Base-by-base conservation (phyloP, 208 protist species). In the Acanthamoeba culbertsoni region DNA sequence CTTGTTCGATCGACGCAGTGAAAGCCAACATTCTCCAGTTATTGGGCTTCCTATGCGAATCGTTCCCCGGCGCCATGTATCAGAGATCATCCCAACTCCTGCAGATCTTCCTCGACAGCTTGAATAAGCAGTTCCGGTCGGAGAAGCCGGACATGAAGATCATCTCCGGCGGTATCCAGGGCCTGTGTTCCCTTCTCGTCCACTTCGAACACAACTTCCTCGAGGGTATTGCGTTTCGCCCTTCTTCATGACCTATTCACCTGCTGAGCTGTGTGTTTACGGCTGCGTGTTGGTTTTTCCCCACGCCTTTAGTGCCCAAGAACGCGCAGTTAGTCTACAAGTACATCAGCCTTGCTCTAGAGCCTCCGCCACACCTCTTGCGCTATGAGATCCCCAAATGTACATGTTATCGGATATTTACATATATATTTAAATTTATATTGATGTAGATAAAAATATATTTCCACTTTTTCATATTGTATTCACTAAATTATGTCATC, bases 341-440 rank as follows among this genome's bases (percentile, higher is more conserved):
- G 40, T 94, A 94, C 59, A 86, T 94, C 10, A 86, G 84, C 33
- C 37, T 94, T 0, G 93, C 93, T 0, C 26, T 94, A 28, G 93
- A 94, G 45, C 93, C 93, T 26, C 93, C 93, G 26, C 53, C 71
- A 4, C 86, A 94, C 42, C 62, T 94, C 4, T 2, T 65, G 28
- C 65, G 93, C 46, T 94, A 94, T n/a, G 93, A 94, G 43, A 93
- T 94, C 6, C 93, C 93, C 16, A 94, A 94, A 82, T 68, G 93
- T 94, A 94, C 12, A 6, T n/a, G n/a, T n/a, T n/a, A 18, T 40
- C 33, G 14, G 33, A 18, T 43, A 18, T 79, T 20, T 79, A n/a
- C 68, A 31, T 20, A 40, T n/a, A 31, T 20, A 31, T n/a, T 79
- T n/a, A 20, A 18, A 40, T 33, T 79, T 33, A 31, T 33, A n/a